Evolutionary conservation across 1,284 basidiomycete genomes (phyloP).

Genomic region (Athelia sp.): DNA sequence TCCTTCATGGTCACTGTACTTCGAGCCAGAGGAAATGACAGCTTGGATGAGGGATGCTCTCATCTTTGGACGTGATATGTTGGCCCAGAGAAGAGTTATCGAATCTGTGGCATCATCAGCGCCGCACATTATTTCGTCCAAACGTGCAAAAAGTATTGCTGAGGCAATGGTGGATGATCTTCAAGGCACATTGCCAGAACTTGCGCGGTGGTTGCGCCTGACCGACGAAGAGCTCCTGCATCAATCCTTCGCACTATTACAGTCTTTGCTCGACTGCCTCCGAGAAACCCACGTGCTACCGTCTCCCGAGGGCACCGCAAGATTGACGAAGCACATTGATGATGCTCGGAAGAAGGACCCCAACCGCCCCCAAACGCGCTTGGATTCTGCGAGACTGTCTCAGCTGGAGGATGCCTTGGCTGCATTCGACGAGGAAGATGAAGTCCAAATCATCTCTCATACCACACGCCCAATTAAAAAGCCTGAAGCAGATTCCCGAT

Average conservation of each 20-base stretch:
- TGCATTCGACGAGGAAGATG: constrained; percentile 42
- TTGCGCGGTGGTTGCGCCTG: constrained; percentile 83
- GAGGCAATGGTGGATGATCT: constrained; percentile 75
- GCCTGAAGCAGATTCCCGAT: neutral
- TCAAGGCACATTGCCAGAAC: constrained; percentile 71
- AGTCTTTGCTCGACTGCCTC: constrained; percentile 72
- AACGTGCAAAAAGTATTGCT: constrained; percentile 43
- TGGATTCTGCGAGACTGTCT: constrained; percentile 52
- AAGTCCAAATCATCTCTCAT: constrained; percentile 29
- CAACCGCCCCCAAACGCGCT: constrained; percentile 40
- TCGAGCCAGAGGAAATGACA: constrained; percentile 80
- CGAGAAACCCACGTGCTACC: constrained; percentile 49
- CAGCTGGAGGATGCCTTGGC: constrained; percentile 56
- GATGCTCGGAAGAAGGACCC: constrained; percentile 44
- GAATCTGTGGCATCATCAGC: constrained; percentile 57
- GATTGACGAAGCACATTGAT: constrained; percentile 57
- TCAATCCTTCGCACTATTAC: constrained; percentile 80
- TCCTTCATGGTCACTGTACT: constrained; percentile 75
- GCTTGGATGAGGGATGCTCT: constrained; percentile 97
- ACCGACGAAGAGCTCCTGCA: constrained; percentile 87
- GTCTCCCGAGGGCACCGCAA: constrained; percentile 41
- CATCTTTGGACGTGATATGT: constrained; percentile 83
- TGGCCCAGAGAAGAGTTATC: constrained; percentile 75
- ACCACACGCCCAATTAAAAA: constrained; percentile 9
- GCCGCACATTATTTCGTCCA: no score